phyloP scores from a whole-genome alignment of 169 alveolate species.

The Babesia ovata region DNA sequence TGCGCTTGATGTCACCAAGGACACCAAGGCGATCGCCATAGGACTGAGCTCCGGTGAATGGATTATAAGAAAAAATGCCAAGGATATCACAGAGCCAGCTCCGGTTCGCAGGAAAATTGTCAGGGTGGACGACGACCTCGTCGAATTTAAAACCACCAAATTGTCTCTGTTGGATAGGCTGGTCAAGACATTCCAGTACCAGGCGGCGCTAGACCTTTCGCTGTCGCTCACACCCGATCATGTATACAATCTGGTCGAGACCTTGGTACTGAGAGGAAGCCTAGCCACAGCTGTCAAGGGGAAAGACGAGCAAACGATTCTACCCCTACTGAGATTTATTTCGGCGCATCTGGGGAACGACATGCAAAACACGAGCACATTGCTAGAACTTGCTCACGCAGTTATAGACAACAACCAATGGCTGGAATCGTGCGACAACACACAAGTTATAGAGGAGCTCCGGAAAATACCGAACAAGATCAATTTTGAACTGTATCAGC shows the following conservation, averaged over 20 bases:
- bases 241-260: constrained; percentile 61
- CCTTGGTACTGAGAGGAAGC: constrained; percentile 55
- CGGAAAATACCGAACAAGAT: constrained; percentile 56
- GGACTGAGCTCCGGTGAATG: constrained; percentile 55
- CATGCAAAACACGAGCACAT: constrained; percentile 37
- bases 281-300: constrained; percentile 63
- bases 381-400: constrained; percentile 53
- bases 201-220: constrained; percentile 67
- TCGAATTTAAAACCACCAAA: constrained; percentile 47
- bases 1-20: constrained; percentile 38
- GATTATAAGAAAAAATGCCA: constrained; percentile 40
- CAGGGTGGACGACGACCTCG: constrained; percentile 16
- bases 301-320: constrained; percentile 61
- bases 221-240: constrained; percentile 63
- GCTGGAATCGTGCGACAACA: constrained; percentile 52
- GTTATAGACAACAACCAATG: constrained; percentile 59
- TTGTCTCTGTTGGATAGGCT: constrained; percentile 58
- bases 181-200: constrained; percentile 64
- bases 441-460: constrained; percentile 41
- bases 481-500: constrained; percentile 60
- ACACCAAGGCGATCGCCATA: constrained; percentile 37
- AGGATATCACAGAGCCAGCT: background rate
- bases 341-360: constrained; percentile 43
- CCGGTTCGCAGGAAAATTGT: constrained; percentile 11
- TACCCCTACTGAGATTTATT: constrained; percentile 50